A percentile compares a stretch with the other conserved stretches of the same genome.
Evolutionary conservation across 208 protist species (phyloP).

Genomic region (Acanthamoeba royreba): DNA sequence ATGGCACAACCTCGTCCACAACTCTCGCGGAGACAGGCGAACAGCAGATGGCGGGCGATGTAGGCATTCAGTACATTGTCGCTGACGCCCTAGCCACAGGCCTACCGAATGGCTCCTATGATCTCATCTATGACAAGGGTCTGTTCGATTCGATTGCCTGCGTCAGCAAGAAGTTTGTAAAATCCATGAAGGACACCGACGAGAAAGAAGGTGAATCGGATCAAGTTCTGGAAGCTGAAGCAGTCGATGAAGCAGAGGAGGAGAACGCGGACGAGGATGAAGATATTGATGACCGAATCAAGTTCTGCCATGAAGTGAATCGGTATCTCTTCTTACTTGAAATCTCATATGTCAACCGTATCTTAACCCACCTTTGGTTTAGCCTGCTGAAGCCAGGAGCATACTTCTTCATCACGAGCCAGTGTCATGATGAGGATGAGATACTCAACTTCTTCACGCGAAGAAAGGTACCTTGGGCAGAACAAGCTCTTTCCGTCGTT

Average conservation of each 20-base stretch:
- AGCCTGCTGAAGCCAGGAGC: neutral
- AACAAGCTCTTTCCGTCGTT: neutral
- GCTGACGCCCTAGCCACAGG: neutral
- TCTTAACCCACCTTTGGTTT: too few species aligned
- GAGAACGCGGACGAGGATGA: neutral
- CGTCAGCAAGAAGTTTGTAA: slow-evolving; percentile 17
- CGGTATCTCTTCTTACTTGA: neutral
- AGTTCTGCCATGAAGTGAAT: neutral
- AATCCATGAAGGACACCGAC: neutral
- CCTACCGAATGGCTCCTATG: neutral
- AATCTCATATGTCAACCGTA: neutral
- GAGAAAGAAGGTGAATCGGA: neutral
- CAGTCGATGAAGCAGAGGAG: neutral
- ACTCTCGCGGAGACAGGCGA: neutral
- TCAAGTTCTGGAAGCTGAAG: neutral
- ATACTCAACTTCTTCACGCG: neutral
- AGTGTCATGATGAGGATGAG: slow-evolving; percentile 3
- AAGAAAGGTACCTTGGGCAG: neutral
- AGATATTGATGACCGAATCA: neutral
- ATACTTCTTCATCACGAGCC: slow-evolving; percentile 1
- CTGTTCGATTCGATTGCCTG: neutral
- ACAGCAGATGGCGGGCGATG: neutral
- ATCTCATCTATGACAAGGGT: slow-evolving; percentile 19
- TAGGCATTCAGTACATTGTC: neutral
- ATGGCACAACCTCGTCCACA: neutral